phyloP scores from a whole-genome alignment of 1,284 basidiomycete species.

The Microbotryum violaceum region DNA sequence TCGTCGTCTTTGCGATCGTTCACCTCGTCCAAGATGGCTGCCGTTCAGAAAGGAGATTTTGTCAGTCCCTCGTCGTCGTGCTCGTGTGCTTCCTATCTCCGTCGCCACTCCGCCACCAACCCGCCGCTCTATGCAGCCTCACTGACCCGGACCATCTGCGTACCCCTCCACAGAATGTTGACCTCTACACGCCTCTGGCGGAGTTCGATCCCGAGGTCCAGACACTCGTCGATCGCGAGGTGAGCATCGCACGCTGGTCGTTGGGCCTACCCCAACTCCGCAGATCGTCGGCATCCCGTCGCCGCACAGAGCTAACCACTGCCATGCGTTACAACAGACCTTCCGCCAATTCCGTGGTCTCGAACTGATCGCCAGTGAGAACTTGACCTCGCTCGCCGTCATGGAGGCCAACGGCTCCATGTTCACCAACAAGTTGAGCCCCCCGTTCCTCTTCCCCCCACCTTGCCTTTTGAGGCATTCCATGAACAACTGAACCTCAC shows the following conservation, averaged over 20 bases:
- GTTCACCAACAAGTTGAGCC: conserved; percentile 49
- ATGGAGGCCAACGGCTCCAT: conserved; percentile 99
- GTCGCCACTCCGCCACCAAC: conserved; percentile 30
- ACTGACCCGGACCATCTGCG: conserved; percentile 29
- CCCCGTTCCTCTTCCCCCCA: background rate
- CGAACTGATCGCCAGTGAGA: conserved; percentile 95
- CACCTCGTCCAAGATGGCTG: conserved; percentile 30
- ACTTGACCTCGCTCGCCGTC: conserved; percentile 83
- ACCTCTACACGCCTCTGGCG: conserved; percentile 75
- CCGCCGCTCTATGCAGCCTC: conserved; percentile 25
- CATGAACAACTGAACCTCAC: background rate
- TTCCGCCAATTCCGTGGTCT: conserved; percentile 85
- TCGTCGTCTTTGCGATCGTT: conserved; percentile 4
- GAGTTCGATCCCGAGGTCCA: conserved; percentile 91
- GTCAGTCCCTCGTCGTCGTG: background rate
- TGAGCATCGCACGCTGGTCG: conserved; percentile 1
- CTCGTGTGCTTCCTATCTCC: background rate
- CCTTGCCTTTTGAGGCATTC: background rate
- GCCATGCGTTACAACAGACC: conserved; percentile 11
- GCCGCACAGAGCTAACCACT: background rate
- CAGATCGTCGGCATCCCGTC: background rate
- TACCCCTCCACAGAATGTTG: conserved; percentile 31
- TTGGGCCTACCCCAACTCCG: background rate
- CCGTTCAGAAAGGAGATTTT: conserved; percentile 8
- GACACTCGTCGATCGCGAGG: conserved; percentile 96